Base-by-base conservation (phyloP, 495 filamentous ascomycete species). In the Lophiotrema nucula region DNA sequence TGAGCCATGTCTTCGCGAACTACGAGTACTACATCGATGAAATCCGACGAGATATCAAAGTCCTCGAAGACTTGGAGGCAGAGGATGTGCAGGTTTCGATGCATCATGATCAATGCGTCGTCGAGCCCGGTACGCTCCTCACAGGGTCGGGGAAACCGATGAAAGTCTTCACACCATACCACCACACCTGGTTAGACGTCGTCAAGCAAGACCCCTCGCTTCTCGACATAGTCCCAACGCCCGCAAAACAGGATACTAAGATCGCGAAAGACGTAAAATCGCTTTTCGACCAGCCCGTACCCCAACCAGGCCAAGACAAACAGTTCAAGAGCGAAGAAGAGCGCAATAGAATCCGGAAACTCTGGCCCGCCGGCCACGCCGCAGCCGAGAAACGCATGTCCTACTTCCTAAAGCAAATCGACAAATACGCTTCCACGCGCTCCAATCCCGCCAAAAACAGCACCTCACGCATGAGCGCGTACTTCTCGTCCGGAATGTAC, bases 21-120 rank as follows among this genome's bases (percentile, higher is more conserved):
- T 73, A 78, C 21, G 81, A 85, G 59, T 84, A 84, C 53, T 81
- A 85, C 56, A 77, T 84, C 3, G 81, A 85, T 60, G 81, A 85
- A 56, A 61, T 85, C 18, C 74, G 82, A 2, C 57, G 75, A 3
- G 75, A 77, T 19, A 69, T 72, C 53, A 67, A 69, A 27, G 54
- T 76, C 4, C 58, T 73, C 2, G 56, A 70, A 31, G 52, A 57
- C 26, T n/a, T 52, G 2, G n/a, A n/a, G n/a, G 54, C 48, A 25
- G 39, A 53, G 6, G 21, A 64, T 0, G 35, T 68, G 2, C 58
- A 66, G 12, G 54, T 67, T 18, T 54, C 66, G 47, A 46, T 60
- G 18, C 54, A 62, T 38, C 75, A 77, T 43, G 75, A 77, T 58
- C 75, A 77, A 44, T 71, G 69, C 1, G 69, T 74, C 23, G 66